Percentiles rank a stretch among this genome's conserved stretches.
phyloP scores from a whole-genome alignment of 2,329 filamentous ascomycete genomes.

The Gnomoniopsis sp. region DNA sequence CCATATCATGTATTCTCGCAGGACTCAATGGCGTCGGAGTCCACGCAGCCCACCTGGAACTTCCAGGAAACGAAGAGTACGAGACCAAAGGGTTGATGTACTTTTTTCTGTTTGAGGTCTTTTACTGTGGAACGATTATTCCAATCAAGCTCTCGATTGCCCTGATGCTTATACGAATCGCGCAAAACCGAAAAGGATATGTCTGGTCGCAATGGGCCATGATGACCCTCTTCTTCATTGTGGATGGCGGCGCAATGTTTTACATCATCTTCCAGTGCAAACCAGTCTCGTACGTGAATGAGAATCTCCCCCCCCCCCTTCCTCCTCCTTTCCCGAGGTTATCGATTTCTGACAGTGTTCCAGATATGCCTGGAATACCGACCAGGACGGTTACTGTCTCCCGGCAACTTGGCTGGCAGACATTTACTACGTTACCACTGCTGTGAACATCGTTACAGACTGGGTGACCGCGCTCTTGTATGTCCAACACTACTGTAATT shows the following conservation, averaged over 20 bases:
- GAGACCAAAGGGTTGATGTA: conserved; percentile 13
- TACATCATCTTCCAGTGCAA: conserved; percentile 17
- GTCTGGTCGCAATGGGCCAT: conserved; percentile 14
- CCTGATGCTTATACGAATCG: conserved; percentile 17
- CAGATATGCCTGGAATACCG: conserved; percentile 15
- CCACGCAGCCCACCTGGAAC: neutral
- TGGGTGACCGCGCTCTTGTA: conserved; percentile 11
- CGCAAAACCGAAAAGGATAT: conserved; percentile 14
- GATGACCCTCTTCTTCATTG: conserved; percentile 16
- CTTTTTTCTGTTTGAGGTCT: conserved; percentile 18
- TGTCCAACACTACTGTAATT: neutral
- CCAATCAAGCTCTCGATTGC: conserved; percentile 18
- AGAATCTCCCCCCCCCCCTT: neutral
- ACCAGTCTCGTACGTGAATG: conserved; percentile 6
- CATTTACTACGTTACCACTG: conserved; percentile 12
- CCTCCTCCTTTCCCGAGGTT: too few species aligned
- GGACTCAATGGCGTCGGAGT: conserved; percentile 12
- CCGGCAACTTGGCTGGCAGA: conserved; percentile 10
- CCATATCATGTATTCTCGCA: conserved; percentile 12
- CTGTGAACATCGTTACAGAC: conserved; percentile 15
- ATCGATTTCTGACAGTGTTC: neutral
- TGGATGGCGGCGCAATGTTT: conserved; percentile 8
- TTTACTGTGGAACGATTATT: conserved; percentile 16
- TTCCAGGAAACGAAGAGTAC: conserved; percentile 7
- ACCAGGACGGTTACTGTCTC: conserved; percentile 9